Evolutionary conservation across 1,284 basidiomycete genomes (phyloP), one percentile per base, ranked within the genome.

Genomic region (Rhodotorula sp.): DNA sequence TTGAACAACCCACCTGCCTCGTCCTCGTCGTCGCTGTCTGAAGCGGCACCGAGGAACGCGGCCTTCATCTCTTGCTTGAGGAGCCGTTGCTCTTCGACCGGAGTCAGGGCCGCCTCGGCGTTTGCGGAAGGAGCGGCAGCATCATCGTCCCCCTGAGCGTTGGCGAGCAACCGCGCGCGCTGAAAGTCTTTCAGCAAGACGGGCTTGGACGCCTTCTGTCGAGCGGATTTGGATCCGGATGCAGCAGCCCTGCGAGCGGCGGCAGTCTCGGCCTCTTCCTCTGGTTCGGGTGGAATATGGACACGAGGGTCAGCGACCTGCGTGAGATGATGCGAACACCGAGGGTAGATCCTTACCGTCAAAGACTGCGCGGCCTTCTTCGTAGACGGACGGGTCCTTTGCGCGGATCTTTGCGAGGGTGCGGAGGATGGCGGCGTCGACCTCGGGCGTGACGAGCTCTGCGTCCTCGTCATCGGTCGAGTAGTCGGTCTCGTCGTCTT

Each of bases 341-440:
- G 38, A 14, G 10, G 10, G 38, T 43, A 43, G 38, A 43, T 12
- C 19, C 85, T 72, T 77, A 89, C 91, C 89, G 80, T 89, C 86
- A 76, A 94, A 91, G 0, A 97, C 87, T 69, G 86, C 66, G 61
- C 70, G 48, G 23, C 49, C 67, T 18, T 34, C 65, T 34, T 77
- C 86, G 77, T 95, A 95, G 57, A 95, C 91, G 2, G 85, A 86
- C 0, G 92, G 92, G 80, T 98, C 93, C 77, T 87, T 90, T 68
- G 86, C 85, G 78, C 88, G 87, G 71, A 99, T 98, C 77, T 89
- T 87, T 2, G 90, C 90, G 14, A 99, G 84, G 0, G 95, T 99
- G 62, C 93, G 86, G 56, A 99, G 85, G 78, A 99, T 97, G 26
- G 97, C 97, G 58, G 90, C 97, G 80, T 99, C 95, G 60, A 98